Percentiles rank a stretch among this genome's conserved stretches.
These are phyloP conservation scores for Aspergillus taichungensis DNA, from an alignment of 495 filamentous ascomycete species.

Conservation along the genomic window DNA sequence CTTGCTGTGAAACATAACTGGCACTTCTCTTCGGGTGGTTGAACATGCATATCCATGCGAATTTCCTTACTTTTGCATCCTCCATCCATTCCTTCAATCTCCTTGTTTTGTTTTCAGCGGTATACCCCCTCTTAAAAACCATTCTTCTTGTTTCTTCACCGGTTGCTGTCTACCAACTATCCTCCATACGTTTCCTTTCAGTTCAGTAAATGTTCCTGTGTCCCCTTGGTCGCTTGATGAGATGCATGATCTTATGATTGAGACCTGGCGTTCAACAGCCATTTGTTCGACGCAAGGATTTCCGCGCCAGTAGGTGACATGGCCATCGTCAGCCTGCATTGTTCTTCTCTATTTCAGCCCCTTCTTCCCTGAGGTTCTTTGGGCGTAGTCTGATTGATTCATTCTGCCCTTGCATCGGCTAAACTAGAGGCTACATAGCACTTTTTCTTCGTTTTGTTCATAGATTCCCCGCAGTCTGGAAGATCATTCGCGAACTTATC, in stretches of 20 bases:
- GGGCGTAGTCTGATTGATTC: background rate
- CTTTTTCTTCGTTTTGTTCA: background rate
- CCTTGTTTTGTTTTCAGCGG: conserved; percentile 15
- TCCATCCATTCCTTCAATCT: conserved; percentile 2
- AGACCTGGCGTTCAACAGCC: background rate
- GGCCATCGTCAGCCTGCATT: background rate
- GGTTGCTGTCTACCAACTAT: no score
- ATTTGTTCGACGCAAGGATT: background rate
- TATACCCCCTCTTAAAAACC: conserved; percentile 21
- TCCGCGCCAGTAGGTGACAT: background rate
- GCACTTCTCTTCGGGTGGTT: no score
- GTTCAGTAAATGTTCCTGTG: background rate
- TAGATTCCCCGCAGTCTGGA: background rate
- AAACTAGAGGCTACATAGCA: background rate
- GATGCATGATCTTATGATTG: conserved; percentile 10
- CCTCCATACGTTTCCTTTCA: background rate
- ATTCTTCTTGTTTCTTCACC: conserved; percentile 9
- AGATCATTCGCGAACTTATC: no score
- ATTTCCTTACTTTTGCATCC: background rate
- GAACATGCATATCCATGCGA: background rate
- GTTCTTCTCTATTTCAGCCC: background rate
- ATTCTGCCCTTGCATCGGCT: background rate
- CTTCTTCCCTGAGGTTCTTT: background rate
- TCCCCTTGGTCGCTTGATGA: background rate
- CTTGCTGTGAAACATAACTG: no score